phyloP scores from a whole-genome alignment of 371 early-diverging fungal species.

The Polyrhizophydium stewartii region DNA sequence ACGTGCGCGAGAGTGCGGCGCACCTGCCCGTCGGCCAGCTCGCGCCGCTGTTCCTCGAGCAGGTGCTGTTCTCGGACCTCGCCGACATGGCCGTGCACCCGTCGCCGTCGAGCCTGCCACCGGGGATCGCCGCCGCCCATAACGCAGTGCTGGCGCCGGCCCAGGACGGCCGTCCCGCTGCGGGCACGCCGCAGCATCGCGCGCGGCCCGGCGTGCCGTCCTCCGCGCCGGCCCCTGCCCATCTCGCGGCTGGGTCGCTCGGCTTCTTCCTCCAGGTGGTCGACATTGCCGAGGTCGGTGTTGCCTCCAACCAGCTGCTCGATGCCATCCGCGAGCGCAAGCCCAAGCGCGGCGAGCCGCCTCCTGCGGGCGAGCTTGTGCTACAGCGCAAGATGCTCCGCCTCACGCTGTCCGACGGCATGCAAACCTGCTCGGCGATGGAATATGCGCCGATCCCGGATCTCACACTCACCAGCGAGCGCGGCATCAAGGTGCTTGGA shows the following conservation, averaged over 20 bases:
- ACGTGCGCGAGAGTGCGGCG: too few species aligned
- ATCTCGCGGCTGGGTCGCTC: too few species aligned
- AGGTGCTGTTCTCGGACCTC: not conserved
- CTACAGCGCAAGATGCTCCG: not conserved
- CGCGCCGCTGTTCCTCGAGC: too few species aligned
- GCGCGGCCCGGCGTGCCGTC: too few species aligned
- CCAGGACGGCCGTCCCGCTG: too few species aligned
- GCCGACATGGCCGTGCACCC: not conserved
- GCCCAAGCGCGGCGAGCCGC: not conserved
- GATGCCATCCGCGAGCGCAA: not conserved
- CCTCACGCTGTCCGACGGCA: not conserved
- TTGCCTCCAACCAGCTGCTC: not conserved
- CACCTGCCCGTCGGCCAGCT: too few species aligned
- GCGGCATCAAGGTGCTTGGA: conserved; percentile 4
- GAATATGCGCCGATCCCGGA: not conserved
- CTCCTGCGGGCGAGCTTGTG: not conserved
- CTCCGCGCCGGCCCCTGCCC: too few species aligned
- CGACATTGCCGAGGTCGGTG: not conserved
- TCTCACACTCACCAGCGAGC: not conserved
- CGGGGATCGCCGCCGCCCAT: too few species aligned
- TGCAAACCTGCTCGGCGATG: not conserved
- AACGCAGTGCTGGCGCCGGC: too few species aligned
- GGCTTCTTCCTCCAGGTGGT: not conserved
- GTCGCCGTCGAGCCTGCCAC: too few species aligned
- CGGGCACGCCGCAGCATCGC: too few species aligned